A percentile compares a stretch with the other conserved stretches of the same genome.
Conservation (phyloP, 164 flowering plant genomes). For the Houttuynia cordata region DNA sequence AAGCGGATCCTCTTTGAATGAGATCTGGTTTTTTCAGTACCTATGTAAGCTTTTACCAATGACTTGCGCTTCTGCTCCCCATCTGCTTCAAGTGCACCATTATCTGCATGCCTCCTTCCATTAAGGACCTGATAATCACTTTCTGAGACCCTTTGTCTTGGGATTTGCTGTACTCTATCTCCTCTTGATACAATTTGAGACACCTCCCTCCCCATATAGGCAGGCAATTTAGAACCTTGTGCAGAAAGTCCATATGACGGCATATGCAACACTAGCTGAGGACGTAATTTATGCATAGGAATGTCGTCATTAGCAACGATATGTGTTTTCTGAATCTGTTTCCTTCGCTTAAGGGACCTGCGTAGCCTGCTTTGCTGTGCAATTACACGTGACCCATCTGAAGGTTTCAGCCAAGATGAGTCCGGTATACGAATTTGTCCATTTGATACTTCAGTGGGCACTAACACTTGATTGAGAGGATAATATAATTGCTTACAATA, state of each 20-base stretch:
- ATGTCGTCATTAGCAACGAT: neutral
- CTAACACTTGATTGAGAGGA: neutral
- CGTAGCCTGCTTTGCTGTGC: neutral
- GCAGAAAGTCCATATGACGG: neutral
- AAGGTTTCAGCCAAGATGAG: neutral
- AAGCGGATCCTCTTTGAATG: neutral
- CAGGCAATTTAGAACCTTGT: neutral
- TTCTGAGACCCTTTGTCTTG: neutral
- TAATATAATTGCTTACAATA: neutral
- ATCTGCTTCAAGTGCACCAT: neutral
- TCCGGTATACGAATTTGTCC: neutral
- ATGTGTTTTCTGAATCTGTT: neutral
- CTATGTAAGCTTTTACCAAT: neutral
- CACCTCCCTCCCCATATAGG: neutral
- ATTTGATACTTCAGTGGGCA: neutral
- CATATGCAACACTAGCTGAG: neutral
- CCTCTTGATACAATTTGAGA: neutral
- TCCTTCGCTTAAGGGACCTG: neutral
- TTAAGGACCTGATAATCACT: neutral
- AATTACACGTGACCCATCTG: neutral
- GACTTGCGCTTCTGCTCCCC: neutral
- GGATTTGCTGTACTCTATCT: too few species aligned
- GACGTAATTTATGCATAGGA: neutral
- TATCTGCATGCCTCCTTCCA: neutral
- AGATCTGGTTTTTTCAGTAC: neutral